Base-by-base conservation (phyloP, 345 rosid genomes). In the Eucalyptus caleyi region DNA sequence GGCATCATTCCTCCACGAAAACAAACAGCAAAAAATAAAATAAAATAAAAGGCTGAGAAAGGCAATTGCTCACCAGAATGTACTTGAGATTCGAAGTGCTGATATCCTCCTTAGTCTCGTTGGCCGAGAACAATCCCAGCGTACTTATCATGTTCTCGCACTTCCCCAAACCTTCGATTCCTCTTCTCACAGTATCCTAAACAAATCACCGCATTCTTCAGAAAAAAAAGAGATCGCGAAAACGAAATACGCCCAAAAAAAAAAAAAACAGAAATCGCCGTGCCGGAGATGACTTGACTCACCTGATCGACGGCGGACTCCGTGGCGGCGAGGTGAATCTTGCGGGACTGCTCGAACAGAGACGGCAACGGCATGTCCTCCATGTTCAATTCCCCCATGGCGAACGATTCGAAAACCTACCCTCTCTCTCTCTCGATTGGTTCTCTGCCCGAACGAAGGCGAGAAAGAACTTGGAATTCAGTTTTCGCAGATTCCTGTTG, bases 81-180 rank as follows among this genome's bases (percentile, higher is more conserved):
- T 95, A 97, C 92, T 98, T 98, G 92, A 97, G 97, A 94, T 95
- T 94, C 89, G 92, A 44, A 23, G 99, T 97, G 95, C 96, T 92
- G 54, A 97, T 96, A 82, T 98, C 99, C 21, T 98, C 98, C 90
- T 94, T 97, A 34, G 98, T 94, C 93, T 98, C 99, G 59, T 97
- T 98, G 6, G 96, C 69, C 2, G 99, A 97, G 93, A 98, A 98
- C 80, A 98, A 89, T 19, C 97, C 99, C 27, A 98, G 92, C 89
- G 93, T 97, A 88, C 91, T 90, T 40, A 98, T 91, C 99, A 96
- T 96, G 86, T 96, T 99, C 90, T 97, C 99, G 80, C 99, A 97
- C 92, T 93, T 98, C 89, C 92, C 91, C 92, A 98, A 90, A 82
- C 90, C 92, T 54, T 93, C 95, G 56, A 97, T 93, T 69, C 99